Evolutionary conservation across 345 rosid genomes (phyloP).

Genomic region (Laguncularia racemosa): DNA sequence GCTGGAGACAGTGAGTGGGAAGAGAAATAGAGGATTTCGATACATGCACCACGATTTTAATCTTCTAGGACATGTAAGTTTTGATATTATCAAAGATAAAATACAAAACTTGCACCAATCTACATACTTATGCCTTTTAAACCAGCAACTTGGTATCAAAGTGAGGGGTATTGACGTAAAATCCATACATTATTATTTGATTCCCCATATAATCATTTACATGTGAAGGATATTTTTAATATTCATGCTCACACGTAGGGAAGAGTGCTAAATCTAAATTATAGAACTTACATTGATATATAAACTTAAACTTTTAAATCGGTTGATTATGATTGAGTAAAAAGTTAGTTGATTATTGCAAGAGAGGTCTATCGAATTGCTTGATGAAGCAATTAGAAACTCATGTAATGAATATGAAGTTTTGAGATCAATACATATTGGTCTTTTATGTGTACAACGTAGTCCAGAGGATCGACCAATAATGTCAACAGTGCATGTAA

Average conservation of each 20-base stretch:
- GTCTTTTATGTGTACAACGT: slow-evolving; percentile 20
- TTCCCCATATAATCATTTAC: too few relatives aligned
- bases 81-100: background rate
- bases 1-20: slow-evolving; percentile 21
- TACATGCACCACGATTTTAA: background rate
- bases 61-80: slow-evolving; percentile 20
- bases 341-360: background rate
- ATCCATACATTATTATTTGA: too few relatives aligned
- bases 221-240: too few relatives aligned
- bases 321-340: too few relatives aligned
- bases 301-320: too few relatives aligned
- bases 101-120: background rate
- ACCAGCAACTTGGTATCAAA: too few relatives aligned
- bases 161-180: too few relatives aligned
- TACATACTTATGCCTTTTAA: too few relatives aligned
- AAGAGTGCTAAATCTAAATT: too few relatives aligned
- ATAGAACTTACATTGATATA: too few relatives aligned
- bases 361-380: slow-evolving; percentile 11
- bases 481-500: slow-evolving; percentile 17
- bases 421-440: slow-evolving; percentile 14
- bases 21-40: slow-evolving; percentile 8
- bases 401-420: slow-evolving; percentile 4
- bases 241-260: too few relatives aligned
- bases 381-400: background rate
- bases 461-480: slow-evolving; percentile 19